These are phyloP conservation scores for Phyllosticta citribraziliensis DNA, from an alignment of 2,329 filamentous ascomycete genomes.

Conservation along the genomic window DNA sequence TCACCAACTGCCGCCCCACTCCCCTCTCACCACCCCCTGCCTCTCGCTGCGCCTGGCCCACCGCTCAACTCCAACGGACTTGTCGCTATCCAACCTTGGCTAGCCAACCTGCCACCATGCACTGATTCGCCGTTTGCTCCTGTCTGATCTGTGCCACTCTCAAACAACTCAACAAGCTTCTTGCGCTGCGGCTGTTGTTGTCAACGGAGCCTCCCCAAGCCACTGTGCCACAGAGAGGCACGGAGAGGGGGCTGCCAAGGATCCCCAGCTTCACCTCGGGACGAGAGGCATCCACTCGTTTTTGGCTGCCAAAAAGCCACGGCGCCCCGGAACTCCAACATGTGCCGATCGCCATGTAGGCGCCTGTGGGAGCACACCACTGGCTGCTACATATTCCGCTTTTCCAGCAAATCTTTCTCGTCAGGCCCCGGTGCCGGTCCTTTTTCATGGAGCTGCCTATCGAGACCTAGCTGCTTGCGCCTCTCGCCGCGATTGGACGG, in stretches of 20 bases:
- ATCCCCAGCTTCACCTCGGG: not conserved
- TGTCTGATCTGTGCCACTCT: not conserved
- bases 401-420: not conserved
- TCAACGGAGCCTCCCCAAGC: conserved; percentile 3
- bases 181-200: not conserved
- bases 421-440: not conserved
- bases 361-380: not conserved
- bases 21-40: not conserved
- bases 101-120: not conserved
- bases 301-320: not conserved
- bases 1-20: conserved; percentile 1
- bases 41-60: not conserved
- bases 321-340: not conserved
- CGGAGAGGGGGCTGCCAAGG: not conserved
- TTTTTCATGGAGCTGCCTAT: not conserved
- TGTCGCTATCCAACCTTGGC: not conserved
- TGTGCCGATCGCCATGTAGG: not conserved
- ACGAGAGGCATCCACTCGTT: not conserved
- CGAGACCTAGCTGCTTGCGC: not conserved
- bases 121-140: not conserved
- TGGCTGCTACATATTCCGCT: not conserved
- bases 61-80: not conserved
- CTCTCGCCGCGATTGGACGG: not conserved
- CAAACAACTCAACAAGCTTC: not conserved
- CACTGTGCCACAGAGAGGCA: conserved; percentile 4